These are phyloP conservation scores for Crotalaria pallida DNA, from an alignment of 306 rosid genomes.

Conservation along the genomic window DNA sequence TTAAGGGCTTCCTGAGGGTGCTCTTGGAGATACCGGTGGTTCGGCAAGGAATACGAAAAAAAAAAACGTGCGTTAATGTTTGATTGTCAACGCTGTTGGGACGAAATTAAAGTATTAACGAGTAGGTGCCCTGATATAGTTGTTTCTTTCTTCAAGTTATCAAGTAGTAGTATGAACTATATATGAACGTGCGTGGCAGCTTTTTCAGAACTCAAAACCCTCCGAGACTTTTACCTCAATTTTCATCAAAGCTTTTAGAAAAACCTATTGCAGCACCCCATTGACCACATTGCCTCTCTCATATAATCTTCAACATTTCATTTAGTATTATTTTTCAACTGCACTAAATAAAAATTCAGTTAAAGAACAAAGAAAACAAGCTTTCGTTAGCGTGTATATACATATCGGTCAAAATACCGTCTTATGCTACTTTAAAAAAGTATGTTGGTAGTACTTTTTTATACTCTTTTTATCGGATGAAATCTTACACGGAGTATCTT, in stretches of 20 bases:
- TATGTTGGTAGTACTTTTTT: too few relatives aligned
- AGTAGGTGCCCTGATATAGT: not conserved
- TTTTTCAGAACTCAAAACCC: not conserved
- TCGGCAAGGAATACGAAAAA: too few relatives aligned
- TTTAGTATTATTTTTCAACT: not conserved
- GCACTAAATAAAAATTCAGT: not conserved
- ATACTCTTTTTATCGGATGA: too few relatives aligned
- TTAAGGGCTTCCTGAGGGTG: too few relatives aligned
- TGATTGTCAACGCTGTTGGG: too few relatives aligned
- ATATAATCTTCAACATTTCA: not conserved
- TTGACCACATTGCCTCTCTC: not conserved
- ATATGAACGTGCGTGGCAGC: not conserved
- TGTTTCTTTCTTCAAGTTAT: not conserved
- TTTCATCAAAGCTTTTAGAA: not conserved
- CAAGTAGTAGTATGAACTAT: too few relatives aligned
- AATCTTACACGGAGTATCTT: too few relatives aligned
- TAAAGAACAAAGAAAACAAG: not conserved
- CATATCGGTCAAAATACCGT: not conserved
- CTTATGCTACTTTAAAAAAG: not conserved
- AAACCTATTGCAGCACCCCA: not conserved
- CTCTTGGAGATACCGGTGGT: too few relatives aligned
- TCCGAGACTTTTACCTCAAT: not conserved
- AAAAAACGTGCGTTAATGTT: too few relatives aligned
- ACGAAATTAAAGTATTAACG: not conserved
- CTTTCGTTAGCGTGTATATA: not conserved